Evolutionary conservation across 2,329 filamentous ascomycete species (phyloP).

Genomic region (Arachnomyces sp.): DNA sequence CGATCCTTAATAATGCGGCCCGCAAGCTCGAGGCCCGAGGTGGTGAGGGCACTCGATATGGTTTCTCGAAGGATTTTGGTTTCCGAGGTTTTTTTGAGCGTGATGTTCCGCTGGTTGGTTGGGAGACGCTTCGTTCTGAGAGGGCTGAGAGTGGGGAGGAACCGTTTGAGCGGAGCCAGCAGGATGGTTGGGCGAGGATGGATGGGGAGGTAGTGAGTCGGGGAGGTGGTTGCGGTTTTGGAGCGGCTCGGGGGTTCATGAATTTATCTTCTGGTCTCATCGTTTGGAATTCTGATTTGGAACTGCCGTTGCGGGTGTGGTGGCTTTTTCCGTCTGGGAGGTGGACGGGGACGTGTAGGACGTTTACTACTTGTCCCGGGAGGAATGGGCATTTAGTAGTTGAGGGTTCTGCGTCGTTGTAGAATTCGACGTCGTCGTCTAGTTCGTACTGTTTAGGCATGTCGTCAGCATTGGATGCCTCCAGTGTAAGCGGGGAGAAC

Average conservation of each 20-base stretch:
- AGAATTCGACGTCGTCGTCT: constrained; percentile 66
- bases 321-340: constrained; percentile 37
- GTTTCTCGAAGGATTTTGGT: too few species aligned
- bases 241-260: constrained; percentile 55
- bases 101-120: too few species aligned
- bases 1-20: too few species aligned
- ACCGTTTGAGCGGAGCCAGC: constrained; percentile 8
- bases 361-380: constrained; percentile 80
- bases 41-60: too few species aligned
- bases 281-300: constrained; percentile 58
- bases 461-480: constrained; percentile 12
- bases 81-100: too few species aligned
- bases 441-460: constrained; percentile 61
- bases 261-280: constrained; percentile 73
- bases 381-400: constrained; percentile 77
- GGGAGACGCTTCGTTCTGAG: too few species aligned
- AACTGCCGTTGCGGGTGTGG: constrained; percentile 56
- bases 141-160: too few species aligned
- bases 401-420: constrained; percentile 62
- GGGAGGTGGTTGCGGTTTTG: constrained; percentile 36
- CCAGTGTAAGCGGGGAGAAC: background rate
- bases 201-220: constrained; percentile 38
- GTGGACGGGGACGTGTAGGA: constrained; percentile 70
- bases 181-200: constrained; percentile 18
- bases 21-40: too few species aligned